These are phyloP conservation scores for Ustilago vetiveriae DNA, from an alignment of 1,284 basidiomycete species.

Conservation along the genomic window DNA sequence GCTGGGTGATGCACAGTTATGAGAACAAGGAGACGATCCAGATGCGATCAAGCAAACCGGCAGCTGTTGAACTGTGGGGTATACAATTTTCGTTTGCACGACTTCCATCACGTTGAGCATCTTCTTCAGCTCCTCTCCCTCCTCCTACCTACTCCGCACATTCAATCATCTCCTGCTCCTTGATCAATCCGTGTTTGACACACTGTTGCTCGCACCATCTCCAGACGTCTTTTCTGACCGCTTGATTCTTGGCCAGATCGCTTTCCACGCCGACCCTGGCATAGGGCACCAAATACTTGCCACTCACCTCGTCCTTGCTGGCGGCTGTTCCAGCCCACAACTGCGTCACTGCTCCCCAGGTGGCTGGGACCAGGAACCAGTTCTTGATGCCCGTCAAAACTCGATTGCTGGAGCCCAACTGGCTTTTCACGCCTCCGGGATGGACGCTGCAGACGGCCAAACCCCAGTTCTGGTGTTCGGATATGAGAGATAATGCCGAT, in stretches of 20 bases:
- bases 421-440: constrained; percentile 44
- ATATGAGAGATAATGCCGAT: constrained; percentile 13
- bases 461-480: constrained; percentile 14
- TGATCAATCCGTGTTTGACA: constrained; percentile 11
- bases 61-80: too few species aligned
- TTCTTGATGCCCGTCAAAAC: constrained; percentile 29
- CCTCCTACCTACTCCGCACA: too few species aligned
- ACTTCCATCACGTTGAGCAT: too few species aligned
- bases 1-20: too few species aligned
- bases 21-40: too few species aligned
- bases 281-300: constrained; percentile 50
- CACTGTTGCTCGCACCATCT: constrained; percentile 50
- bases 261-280: constrained; percentile 30
- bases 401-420: constrained; percentile 3
- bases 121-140: too few species aligned
- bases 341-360: constrained; percentile 47
- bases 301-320: constrained; percentile 19
- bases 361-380: constrained; percentile 24
- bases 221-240: constrained; percentile 20
- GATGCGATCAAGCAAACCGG: too few species aligned
- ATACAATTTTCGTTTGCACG: too few species aligned
- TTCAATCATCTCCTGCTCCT: not conserved
- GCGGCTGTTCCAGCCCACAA: constrained; percentile 42
- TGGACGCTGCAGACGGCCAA: constrained; percentile 43
- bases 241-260: constrained; percentile 18